Conservation (phyloP, 441 rosid genomes). For the Codiaeum variegatum region DNA sequence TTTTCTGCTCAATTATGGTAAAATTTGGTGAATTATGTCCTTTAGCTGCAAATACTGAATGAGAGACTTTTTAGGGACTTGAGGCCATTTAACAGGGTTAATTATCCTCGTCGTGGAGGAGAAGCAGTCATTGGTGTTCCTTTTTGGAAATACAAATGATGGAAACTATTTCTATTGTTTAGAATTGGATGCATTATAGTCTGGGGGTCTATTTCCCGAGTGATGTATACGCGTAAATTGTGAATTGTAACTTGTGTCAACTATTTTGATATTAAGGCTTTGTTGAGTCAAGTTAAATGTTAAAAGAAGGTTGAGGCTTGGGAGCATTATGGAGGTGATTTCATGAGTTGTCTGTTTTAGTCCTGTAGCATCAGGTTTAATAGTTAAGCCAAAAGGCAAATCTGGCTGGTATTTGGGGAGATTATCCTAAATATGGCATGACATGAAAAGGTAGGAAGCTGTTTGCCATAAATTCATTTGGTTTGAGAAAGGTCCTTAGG, state of each 20-base stretch:
- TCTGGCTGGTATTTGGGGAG: background rate
- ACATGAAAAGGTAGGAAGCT: background rate
- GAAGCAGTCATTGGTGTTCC: too few relatives aligned
- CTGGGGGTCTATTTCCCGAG: too few relatives aligned
- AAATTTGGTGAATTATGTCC: background rate
- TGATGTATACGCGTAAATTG: too few relatives aligned
- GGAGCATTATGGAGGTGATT: background rate
- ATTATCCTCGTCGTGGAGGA: too few relatives aligned
- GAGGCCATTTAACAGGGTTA: background rate
- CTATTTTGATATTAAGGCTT: too few relatives aligned
- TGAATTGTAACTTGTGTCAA: too few relatives aligned
- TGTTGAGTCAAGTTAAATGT: background rate
- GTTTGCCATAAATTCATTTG: constrained; percentile 2
- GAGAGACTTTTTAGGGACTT: background rate
- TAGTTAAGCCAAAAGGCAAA: background rate
- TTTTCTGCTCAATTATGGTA: background rate
- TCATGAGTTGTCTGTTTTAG: background rate
- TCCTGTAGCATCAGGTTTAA: background rate
- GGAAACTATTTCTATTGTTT: background rate
- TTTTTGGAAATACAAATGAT: background rate
- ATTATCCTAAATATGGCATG: background rate
- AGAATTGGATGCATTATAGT: background rate
- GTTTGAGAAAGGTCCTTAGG: background rate
- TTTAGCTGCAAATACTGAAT: background rate
- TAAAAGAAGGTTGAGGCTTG: background rate